Base-by-base conservation (phyloP, 345 rosid species). In the Lenwebbia sp. region DNA sequence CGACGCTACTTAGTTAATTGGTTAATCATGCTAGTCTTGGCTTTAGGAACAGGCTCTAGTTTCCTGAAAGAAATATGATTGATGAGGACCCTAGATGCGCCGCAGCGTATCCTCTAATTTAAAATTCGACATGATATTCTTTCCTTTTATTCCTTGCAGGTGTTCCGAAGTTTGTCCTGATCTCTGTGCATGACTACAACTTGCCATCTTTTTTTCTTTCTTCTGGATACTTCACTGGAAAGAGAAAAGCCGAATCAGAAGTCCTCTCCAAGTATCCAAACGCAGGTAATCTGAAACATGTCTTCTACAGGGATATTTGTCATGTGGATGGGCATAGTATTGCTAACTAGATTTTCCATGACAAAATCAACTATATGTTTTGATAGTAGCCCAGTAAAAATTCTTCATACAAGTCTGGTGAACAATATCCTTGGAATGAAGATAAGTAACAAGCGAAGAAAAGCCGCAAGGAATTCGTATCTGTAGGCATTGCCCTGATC, bases 101-200 rank as follows among this genome's bases (percentile, higher is more conserved):
- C 2, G 2, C 28, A 3, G 49, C 15, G 0, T 19, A 30, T 30
- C 58, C 41, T 53, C 28, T 83, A 12, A 82, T 28, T 54, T 53
- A 10, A 30, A 30, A 30, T n/a, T 30, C 13, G 47, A 52, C 44
- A 56, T 52, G 25, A 30, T 51, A 54, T 33, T 83, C 47, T 56
- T 55, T 82, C 21, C 44, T 58, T 11, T 37, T 60, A 87, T 85
- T 85, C 52, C 54, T 60, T 88, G 88, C 91, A 96, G 98, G 98
- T 57, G 91, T 92, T 90, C 97, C 96, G 47, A 96, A 95, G 88
- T 96, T 96, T 56, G 89, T 96, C 90, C 89, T 95, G 89, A 94
- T 95, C 87, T 93, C 96, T 4, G 99, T 95, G 83, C 98, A 95
- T 82, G 98, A 96, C 50, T 97, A 95, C 94, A 97, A 95, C 90